Percentiles rank a stretch among this genome's conserved stretches.
These are phyloP conservation scores for Thelonectria discophora DNA, from an alignment of 2,329 filamentous ascomycete genomes.

Conservation along the genomic window DNA sequence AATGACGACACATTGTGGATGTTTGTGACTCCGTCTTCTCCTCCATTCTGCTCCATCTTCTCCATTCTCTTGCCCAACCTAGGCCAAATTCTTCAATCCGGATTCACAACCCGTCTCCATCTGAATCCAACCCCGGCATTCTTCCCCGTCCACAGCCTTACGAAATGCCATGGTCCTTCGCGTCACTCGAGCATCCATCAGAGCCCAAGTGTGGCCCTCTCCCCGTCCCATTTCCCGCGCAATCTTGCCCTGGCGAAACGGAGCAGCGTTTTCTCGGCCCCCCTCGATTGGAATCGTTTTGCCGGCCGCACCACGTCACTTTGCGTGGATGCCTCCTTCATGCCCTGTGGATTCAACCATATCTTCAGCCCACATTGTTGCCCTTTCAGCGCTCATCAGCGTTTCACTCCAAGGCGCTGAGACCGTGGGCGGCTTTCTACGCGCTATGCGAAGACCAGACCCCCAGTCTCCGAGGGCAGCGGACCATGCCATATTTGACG, in stretches of 20 bases:
- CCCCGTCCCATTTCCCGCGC: neutral
- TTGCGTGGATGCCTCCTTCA: neutral
- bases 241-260: neutral
- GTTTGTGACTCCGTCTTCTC: neutral
- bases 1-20: neutral
- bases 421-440: neutral
- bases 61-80: neutral
- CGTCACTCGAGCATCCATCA: neutral
- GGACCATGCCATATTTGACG: neutral
- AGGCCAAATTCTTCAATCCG: conserved; percentile 2
- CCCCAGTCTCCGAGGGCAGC: neutral
- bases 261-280: neutral
- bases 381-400: neutral
- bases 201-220: neutral
- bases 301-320: neutral
- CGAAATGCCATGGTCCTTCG: neutral
- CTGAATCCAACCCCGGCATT: conserved; percentile 2
- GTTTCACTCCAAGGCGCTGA: neutral
- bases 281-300: neutral
- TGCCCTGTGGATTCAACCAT: neutral
- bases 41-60: neutral
- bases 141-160: conserved; percentile 2
- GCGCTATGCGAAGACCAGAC: neutral
- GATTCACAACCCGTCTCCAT: neutral
- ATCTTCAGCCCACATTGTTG: neutral